Evolutionary conservation across 2,329 filamentous ascomycete species (phyloP), one percentile per base, ranked within the genome.

Genomic region (Chaetomium strumarium): DNA sequence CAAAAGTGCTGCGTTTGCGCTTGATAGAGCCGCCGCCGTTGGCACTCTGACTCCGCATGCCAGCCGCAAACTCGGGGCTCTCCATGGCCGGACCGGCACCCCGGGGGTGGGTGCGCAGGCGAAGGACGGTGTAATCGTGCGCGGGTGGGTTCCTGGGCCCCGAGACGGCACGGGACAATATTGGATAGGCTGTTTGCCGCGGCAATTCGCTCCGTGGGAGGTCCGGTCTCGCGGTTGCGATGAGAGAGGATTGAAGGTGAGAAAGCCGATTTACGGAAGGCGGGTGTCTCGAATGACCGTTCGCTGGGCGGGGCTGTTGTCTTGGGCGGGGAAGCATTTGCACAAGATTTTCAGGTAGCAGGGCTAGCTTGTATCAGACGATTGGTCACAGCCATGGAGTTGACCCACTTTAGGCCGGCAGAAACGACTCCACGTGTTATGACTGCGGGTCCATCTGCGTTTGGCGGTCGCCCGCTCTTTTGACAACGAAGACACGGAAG

Each of bases 1-100:
- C 81, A 55, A 79, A 70, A 52, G 66, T 75, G 61, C 75, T 82
- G 60, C 79, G 75, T 75, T 85, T 85, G 64, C 82, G 74, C 72
- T 85, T 85, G 57, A 71, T 44, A 29, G 48, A 41, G 11, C 49
- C 59, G 51, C 40, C 64, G 57, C 72, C 73, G 58, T 72, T 75
- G 45, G 68, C 64, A 58, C 70, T 75, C 61, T 75, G 74, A 58
- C 62, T 60, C 58, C 67, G 60, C 57, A 62, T 66, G 59, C 77
- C 59, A 61, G 66, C 63, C 61, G 65, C 61, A 62, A 67, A 62
- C 56, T 66, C 66, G 62, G 67, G 66, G 58, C 64, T 66, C 64
- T 69, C 68, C 68, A 70, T 70, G 59, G 46, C 47, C 45, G 39
- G 38, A 47, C 31, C 42, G 51, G 51, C 42, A 14, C 44, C 44